Conservation (phyloP, 176 grass and related monocot genomes). For the Triticum aestivum region DNA sequence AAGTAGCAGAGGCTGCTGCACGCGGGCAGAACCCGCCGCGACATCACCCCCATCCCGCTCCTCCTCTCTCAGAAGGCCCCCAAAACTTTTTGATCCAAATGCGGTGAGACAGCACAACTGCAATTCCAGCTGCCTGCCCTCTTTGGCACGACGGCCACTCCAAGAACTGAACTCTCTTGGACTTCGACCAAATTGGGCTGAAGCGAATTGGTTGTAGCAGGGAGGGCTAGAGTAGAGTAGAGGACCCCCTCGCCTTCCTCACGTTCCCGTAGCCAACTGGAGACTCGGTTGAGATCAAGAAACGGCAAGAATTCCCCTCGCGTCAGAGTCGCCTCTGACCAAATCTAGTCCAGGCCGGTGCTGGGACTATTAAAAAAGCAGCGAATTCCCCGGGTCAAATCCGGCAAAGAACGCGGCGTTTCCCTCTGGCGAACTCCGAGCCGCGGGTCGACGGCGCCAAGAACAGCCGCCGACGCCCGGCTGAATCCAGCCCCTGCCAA, state of each 20-base stretch:
- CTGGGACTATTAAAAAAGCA: not conserved
- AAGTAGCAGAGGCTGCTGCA: conserved; percentile 89
- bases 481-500: conserved; percentile 7
- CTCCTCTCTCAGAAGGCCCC: not conserved
- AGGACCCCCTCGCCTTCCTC: not conserved
- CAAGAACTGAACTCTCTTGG: not conserved
- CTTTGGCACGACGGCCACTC: not conserved
- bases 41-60: conserved; percentile 75
- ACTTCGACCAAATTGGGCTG: not conserved
- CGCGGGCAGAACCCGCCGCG: conserved; percentile 75
- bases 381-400: conserved; percentile 27
- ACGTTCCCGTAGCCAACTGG: conserved; percentile 6
- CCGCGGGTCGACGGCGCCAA: not conserved
- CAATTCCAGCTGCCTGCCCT: not conserved
- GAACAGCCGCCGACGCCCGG: not conserved
- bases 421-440: not conserved
- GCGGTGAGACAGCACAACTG: not conserved
- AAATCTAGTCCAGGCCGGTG: conserved; percentile 8
- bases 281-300: conserved; percentile 11
- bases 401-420: not conserved
- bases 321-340: conserved; percentile 21
- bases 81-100: not conserved
- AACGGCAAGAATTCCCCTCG: conserved; percentile 4
- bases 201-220: not conserved
- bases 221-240: not conserved